Evolutionary conservation across 148 eudicot species (phyloP).

Genomic region (Chenopodium album): DNA sequence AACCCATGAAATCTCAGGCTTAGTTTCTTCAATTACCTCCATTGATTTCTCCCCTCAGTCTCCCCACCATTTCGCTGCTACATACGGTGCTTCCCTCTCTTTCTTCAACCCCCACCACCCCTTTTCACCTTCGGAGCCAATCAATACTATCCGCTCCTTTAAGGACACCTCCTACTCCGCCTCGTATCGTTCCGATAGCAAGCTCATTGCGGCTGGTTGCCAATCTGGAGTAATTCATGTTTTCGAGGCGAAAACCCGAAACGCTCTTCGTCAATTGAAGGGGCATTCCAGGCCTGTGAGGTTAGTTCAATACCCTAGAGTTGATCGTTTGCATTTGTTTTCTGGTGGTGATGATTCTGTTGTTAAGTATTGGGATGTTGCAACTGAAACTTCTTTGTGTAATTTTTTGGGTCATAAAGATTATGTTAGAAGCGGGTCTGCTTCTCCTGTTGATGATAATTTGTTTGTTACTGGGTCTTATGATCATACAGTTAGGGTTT

Average conservation of each 20-base stretch:
- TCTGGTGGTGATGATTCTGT: constrained; percentile 73
- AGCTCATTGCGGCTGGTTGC: constrained; percentile 62
- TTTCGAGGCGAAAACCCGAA: constrained; percentile 55
- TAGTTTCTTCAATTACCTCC: constrained; percentile 55
- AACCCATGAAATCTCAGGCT: constrained; percentile 38
- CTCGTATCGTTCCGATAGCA: constrained; percentile 70
- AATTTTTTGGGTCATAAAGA: constrained; percentile 73
- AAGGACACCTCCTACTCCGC: constrained; percentile 60
- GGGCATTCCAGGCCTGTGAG: constrained; percentile 64
- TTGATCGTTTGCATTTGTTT: constrained; percentile 59
- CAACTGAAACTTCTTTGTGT: constrained; percentile 36
- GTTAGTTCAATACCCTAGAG: constrained; percentile 51
- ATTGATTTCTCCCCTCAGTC: constrained; percentile 52
- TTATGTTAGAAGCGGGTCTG: constrained; percentile 68
- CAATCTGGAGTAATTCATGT: constrained; percentile 53
- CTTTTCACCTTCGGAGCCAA: constrained; percentile 32
- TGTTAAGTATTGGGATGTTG: constrained; percentile 87
- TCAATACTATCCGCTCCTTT: constrained; percentile 49
- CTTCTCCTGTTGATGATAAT: constrained; percentile 64
- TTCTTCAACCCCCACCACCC: constrained; percentile 48
- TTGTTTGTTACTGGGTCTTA: constrained; percentile 80
- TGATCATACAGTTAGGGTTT: constrained; percentile 74
- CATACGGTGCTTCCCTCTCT: constrained; percentile 59
- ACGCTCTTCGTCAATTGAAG: constrained; percentile 46
- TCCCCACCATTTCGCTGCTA: constrained; percentile 68